phyloP scores from a whole-genome alignment of 2,329 filamentous ascomycete genomes.

The Trichophaea hybrida region DNA sequence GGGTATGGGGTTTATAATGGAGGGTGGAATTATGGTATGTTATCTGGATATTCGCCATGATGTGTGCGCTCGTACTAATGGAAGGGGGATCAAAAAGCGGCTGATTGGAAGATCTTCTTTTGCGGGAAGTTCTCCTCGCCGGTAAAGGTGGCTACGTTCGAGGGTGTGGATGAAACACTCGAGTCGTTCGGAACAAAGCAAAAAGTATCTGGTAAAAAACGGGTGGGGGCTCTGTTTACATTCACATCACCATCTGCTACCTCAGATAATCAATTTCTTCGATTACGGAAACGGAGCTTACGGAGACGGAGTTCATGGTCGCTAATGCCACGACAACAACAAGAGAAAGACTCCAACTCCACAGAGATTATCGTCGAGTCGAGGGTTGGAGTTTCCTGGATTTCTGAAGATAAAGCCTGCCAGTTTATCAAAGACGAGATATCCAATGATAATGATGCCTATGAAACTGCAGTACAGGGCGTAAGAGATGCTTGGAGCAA shows the following conservation, averaged over 20 bases:
- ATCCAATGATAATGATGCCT: conserved; percentile 32
- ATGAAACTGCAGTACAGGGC: conserved; percentile 35
- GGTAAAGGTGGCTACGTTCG: conserved; percentile 28
- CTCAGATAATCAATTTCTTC: not conserved
- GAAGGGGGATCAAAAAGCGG: not conserved
- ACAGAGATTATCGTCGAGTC: conserved; percentile 36
- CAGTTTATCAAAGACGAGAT: conserved; percentile 44
- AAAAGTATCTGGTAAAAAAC: conserved; percentile 34
- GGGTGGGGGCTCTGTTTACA: conserved; percentile 40
- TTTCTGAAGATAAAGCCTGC: conserved; percentile 49
- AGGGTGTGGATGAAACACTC: conserved; percentile 26
- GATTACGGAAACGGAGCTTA: not conserved
- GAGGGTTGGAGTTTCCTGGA: conserved; percentile 52
- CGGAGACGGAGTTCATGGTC: not conserved
- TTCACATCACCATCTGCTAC: conserved; percentile 32
- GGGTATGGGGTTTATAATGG: conserved; percentile 46
- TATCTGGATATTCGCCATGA: not conserved
- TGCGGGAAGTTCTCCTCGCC: conserved; percentile 45
- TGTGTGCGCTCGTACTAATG: not conserved
- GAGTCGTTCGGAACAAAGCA: conserved; percentile 32
- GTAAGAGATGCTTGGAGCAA: conserved; percentile 45
- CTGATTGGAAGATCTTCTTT: conserved; percentile 47
- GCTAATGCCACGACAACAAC: not conserved
- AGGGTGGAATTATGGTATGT: conserved; percentile 21
- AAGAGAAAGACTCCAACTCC: not conserved